These are phyloP conservation scores for Curvularia hawaiiensis DNA, from an alignment of 2,329 filamentous ascomycete genomes.

Conservation along the genomic window DNA sequence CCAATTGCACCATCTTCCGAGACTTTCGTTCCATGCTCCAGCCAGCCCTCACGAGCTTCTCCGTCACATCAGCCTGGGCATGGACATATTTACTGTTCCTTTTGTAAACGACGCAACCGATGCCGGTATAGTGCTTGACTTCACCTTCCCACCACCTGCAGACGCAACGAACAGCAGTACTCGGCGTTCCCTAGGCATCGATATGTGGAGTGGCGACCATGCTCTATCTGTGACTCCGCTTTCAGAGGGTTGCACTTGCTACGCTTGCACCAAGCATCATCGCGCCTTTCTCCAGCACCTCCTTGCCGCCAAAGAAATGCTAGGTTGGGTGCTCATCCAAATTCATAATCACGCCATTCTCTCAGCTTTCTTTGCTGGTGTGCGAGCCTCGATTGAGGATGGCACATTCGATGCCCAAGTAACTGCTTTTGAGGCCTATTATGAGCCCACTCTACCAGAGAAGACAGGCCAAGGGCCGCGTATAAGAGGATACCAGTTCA, in stretches of 20 bases:
- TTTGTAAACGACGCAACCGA: conserved; percentile 79
- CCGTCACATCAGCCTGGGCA: conserved; percentile 73
- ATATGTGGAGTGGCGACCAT: conserved; percentile 74
- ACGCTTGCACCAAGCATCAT: conserved; percentile 83
- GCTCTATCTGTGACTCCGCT: conserved; percentile 68
- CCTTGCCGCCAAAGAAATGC: conserved; percentile 90
- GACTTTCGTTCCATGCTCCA: conserved; percentile 74
- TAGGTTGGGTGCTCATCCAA: conserved; percentile 91
- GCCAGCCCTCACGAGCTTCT: conserved; percentile 77
- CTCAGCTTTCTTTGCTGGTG: conserved; percentile 71
- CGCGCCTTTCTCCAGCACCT: conserved; percentile 87
- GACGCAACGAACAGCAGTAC: conserved; percentile 17
- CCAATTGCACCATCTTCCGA: conserved; percentile 67
- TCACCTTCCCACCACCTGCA: conserved; percentile 67
- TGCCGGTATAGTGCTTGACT: conserved; percentile 81
- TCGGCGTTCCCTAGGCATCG: conserved; percentile 64
- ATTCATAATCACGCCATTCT: conserved; percentile 85
- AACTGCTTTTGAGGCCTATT: conserved; percentile 66
- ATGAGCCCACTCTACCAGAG: conserved; percentile 73
- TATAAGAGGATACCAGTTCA: conserved; percentile 45
- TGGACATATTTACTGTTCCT: conserved; percentile 79
- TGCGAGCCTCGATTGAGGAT: conserved; percentile 67
- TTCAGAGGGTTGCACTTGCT: conserved; percentile 70
- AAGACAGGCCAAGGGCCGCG: conserved; percentile 76
- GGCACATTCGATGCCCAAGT: conserved; percentile 61